Evolutionary conservation across 2,329 filamentous ascomycete species (phyloP), one percentile per base, ranked within the genome.

Genomic region (Xylariales sp.): DNA sequence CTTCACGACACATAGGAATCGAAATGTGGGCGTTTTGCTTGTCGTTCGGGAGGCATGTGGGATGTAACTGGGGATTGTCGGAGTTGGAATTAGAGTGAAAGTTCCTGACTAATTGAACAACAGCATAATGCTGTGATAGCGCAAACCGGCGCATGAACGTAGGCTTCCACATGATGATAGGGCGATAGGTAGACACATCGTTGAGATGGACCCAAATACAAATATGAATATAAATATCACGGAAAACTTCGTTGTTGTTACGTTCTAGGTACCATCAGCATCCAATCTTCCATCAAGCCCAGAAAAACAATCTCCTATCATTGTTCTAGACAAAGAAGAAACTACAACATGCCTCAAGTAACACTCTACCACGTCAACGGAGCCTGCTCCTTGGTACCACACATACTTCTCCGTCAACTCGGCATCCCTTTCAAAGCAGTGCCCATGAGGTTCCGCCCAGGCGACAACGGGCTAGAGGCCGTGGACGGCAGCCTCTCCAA

Each of bases 401-500:
- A 80, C 34, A 64, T 72, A 1, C 59, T 81, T n/a, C 72, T 81
- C 1, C 62, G 62, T 0, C 76, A 81, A 28, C 72, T 77, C 32
- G 69, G 61, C 2, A 72, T 80, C 3, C 74, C 76, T 0, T 76
- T 77, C 45, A 57, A 50, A 0, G 10, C 41, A 0, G 62, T 79
- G 0, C 63, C 54, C 0, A 73, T 80, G 63, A 69, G 5, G 10
- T n/a, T 49, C 16, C 18, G 65, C 1, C 32, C 36, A 0, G 68
- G 68, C 0, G 67, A 68, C 0, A n/a, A 73, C 1, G 74, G 74
- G 0, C 62, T 64, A 1, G 72, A 75, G 23, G 70, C 78, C 2
- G 74, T 64, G 0, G 79, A 81, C 16, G 78, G 78, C 12, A 78
- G 71, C 60, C 65, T 81, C n/a, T 71, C 71, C 0, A 69, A 74